These are phyloP conservation scores for Fusarium phyllophilum DNA, from an alignment of 2,329 filamentous ascomycete genomes.

Conservation along the genomic window DNA sequence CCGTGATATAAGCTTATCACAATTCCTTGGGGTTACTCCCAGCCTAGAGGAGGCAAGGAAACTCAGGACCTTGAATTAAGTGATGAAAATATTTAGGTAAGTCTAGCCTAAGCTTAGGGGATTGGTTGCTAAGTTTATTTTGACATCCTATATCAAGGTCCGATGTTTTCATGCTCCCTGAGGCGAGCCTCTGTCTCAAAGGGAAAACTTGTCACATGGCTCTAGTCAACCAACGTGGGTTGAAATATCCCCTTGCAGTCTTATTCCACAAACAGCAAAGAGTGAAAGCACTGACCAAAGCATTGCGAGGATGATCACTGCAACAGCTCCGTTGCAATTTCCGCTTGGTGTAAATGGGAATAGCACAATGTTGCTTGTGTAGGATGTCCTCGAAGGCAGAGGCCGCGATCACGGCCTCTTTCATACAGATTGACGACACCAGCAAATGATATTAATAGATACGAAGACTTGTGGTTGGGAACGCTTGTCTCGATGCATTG, in stretches of 20 bases:
- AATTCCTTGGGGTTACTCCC: not conserved
- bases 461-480: not conserved
- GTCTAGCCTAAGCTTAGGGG: too few relatives aligned
- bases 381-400: not conserved
- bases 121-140: too few relatives aligned
- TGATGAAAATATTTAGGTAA: too few relatives aligned
- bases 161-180: too few relatives aligned
- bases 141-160: too few relatives aligned
- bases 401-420: not conserved
- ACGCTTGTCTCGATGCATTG: not conserved
- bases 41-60: not conserved
- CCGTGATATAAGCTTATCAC: not conserved
- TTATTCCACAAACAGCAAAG: not conserved
- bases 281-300: constrained; percentile 5
- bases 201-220: not conserved
- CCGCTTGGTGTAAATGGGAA: not conserved
- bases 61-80: too few relatives aligned
- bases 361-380: not conserved
- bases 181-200: not conserved
- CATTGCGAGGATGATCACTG: not conserved
- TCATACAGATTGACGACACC: not conserved
- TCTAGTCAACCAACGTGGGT: not conserved
- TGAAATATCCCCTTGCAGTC: not conserved
- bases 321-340: constrained; percentile 25
- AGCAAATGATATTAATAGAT: not conserved